Conservation (phyloP, 495 filamentous ascomycete genomes). For the Xanthoparmelia taractica region DNA sequence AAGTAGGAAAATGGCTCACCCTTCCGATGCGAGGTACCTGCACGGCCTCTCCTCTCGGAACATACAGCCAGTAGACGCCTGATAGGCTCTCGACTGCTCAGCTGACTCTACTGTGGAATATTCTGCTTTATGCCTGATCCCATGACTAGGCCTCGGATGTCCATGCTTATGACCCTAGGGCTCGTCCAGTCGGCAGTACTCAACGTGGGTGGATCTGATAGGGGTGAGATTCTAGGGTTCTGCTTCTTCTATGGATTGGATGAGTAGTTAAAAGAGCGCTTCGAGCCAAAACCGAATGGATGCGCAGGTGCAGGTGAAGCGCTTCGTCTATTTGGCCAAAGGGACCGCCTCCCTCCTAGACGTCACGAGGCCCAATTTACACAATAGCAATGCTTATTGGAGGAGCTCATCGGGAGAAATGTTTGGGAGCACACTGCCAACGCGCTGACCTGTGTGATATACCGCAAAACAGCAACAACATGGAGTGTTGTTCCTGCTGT, state of each 20-base stretch:
- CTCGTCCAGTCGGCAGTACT: neutral
- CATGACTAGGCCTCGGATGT: neutral
- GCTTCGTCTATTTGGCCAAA: neutral
- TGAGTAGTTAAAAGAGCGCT: neutral
- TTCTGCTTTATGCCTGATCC: neutral
- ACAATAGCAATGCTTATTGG: neutral
- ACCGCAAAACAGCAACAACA: neutral
- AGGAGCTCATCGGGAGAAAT: neutral
- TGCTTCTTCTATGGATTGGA: neutral
- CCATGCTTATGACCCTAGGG: neutral
- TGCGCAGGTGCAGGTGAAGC: neutral
- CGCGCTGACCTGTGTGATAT: neutral
- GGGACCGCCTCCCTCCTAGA: neutral
- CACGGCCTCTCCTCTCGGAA: neutral
- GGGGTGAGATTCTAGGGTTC: neutral
- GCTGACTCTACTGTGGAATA: neutral
- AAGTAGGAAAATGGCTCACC: no score
- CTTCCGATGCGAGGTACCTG: neutral
- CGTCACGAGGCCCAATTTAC: neutral
- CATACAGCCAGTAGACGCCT: neutral
- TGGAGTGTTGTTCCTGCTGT: neutral
- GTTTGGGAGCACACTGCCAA: neutral
- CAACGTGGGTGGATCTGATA: neutral
- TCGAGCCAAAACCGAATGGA: neutral
- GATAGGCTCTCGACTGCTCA: neutral